Conservation (phyloP, 495 filamentous ascomycete species). For the Penicillium egyptiacum region DNA sequence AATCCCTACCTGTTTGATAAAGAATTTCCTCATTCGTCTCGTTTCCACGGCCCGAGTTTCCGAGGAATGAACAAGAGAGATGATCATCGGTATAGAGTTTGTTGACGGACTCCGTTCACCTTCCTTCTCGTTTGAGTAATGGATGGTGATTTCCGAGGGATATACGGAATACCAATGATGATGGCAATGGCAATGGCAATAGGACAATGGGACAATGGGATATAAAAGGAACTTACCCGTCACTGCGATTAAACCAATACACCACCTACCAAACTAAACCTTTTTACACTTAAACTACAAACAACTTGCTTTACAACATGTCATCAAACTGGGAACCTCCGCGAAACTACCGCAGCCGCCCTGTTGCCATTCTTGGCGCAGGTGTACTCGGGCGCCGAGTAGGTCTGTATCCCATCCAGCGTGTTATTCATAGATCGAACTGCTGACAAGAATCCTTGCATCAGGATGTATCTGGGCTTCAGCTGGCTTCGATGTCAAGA, state of each 20-base stretch:
- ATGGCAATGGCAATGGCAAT: background rate
- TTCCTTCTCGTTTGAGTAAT: background rate
- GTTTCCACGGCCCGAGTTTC: constrained; percentile 1
- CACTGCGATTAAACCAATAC: background rate
- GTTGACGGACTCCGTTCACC: background rate
- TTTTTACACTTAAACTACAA: background rate
- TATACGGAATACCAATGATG: background rate
- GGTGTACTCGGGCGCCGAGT: constrained; percentile 50
- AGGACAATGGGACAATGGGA: background rate
- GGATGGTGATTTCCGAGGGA: background rate
- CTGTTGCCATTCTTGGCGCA: constrained; percentile 45
- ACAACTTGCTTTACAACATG: constrained; percentile 7
- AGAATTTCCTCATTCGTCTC: background rate
- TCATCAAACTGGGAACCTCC: constrained; percentile 32
- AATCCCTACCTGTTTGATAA: background rate
- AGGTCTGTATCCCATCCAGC: constrained; percentile 20
- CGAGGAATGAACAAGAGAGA: background rate
- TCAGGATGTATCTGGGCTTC: constrained; percentile 42
- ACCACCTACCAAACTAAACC: no score
- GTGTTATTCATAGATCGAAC: background rate
- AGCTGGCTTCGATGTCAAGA: constrained; percentile 41
- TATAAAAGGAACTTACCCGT: constrained; percentile 7
- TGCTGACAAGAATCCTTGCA: background rate
- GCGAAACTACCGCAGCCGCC: constrained; percentile 33
- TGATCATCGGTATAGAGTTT: background rate